phyloP scores from a whole-genome alignment of 1,139 yeast genomes.

The Pneumocystis sp. region DNA sequence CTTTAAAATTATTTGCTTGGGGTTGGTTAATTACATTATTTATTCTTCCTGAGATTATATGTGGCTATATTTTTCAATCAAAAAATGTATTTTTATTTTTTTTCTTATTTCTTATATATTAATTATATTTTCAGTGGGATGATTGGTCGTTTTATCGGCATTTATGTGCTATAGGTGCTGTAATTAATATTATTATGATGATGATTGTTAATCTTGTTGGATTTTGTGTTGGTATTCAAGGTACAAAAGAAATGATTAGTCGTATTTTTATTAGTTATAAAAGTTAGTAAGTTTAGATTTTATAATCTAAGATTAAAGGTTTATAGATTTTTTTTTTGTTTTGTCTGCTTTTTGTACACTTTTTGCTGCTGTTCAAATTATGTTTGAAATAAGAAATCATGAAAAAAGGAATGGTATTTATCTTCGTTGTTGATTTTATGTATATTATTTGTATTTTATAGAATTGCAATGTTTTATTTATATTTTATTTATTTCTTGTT shows the following conservation, averaged over 20 bases:
- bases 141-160: conserved; percentile 62
- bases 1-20: conserved; percentile 74
- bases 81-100: conserved; percentile 17
- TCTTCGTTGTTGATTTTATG: conserved; percentile 45
- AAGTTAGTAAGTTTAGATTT: conserved; percentile 6
- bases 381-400: conserved; percentile 82
- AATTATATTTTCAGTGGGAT: conserved; percentile 26
- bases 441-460: not conserved
- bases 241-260: conserved; percentile 46
- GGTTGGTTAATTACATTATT: conserved; percentile 88
- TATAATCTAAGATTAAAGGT: conserved; percentile 2
- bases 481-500: not conserved
- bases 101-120: conserved; percentile 5
- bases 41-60: conserved; percentile 69
- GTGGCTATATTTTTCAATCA: conserved; percentile 32
- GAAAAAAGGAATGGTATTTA: conserved; percentile 75
- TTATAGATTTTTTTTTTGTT: conserved; percentile 52
- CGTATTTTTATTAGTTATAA: conserved; percentile 54
- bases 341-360: conserved; percentile 49
- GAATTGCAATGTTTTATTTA: not conserved
- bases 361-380: conserved; percentile 76
- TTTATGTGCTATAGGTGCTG: conserved; percentile 75
- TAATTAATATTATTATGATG: conserved; percentile 90
- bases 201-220: conserved; percentile 93
- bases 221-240: conserved; percentile 82